Conservation (phyloP, 345 rosid genomes). For the Citrus glauca region DNA sequence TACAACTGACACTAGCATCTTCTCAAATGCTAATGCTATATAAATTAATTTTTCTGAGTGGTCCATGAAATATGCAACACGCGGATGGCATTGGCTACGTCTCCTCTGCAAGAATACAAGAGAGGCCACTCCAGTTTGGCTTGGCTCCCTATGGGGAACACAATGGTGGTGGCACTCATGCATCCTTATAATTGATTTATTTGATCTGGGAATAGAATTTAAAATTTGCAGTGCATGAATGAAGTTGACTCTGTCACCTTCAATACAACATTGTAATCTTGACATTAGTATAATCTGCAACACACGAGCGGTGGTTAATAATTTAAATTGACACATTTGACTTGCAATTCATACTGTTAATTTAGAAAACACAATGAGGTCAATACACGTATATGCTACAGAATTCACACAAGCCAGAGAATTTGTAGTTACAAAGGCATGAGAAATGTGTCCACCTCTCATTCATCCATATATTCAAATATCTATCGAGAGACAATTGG, state of each 20-base stretch:
- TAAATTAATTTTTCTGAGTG: background rate
- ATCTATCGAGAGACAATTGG: no score
- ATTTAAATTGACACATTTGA: no score
- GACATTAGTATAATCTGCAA: no score
- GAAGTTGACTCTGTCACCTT: background rate
- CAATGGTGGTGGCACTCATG: background rate
- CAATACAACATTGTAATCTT: background rate
- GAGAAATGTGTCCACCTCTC: no score
- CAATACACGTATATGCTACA: no score
- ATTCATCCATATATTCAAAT: no score
- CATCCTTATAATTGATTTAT: background rate
- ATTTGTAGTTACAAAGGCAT: no score
- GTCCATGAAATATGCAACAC: background rate
- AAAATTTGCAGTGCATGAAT: background rate
- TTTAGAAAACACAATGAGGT: no score
- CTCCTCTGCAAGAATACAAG: background rate
- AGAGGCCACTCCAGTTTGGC: conserved; percentile 1
- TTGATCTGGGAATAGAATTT: background rate
- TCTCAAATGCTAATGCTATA: background rate
- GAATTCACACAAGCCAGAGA: no score
- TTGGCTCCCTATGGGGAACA: background rate
- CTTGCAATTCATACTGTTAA: no score
- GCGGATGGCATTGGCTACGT: background rate
- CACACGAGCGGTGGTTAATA: no score
- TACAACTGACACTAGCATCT: background rate